Evolutionary conservation across 768 basidiomycete species (phyloP).

Genomic region (Mycena amicta): DNA sequence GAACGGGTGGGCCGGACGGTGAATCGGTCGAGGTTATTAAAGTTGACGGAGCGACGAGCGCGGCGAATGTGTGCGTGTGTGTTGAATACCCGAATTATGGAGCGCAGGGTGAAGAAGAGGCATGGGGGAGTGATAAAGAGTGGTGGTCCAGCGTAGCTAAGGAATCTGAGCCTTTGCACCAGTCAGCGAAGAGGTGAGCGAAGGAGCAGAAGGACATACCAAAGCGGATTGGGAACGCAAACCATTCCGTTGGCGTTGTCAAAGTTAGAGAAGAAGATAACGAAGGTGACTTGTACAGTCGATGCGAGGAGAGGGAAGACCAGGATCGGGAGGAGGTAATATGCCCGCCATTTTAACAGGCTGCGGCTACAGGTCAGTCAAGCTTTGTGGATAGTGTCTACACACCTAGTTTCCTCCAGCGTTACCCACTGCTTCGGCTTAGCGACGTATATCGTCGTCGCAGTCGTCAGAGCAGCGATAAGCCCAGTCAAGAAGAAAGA

Average conservation of each 20-base stretch:
- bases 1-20: constrained; percentile 3
- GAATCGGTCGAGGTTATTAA: constrained; percentile 10
- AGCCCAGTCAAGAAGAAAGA: constrained; percentile 12
- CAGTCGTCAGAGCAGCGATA: constrained; percentile 17
- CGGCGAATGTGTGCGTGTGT: constrained; percentile 20
- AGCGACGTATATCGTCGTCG: constrained; percentile 13
- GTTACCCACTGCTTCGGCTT: constrained; percentile 20
- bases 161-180: constrained; percentile 11
- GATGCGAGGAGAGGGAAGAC: constrained; percentile 22
- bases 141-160: constrained; percentile 13
- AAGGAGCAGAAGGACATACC: not conserved
- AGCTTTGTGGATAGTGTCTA: too few species aligned
- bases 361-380: not conserved
- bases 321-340: constrained; percentile 17
- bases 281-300: constrained; percentile 13
- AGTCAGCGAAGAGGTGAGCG: not conserved
- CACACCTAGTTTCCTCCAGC: constrained; percentile 5
- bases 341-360: constrained; percentile 9
- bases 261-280: constrained; percentile 15
- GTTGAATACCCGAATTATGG: constrained; percentile 6
- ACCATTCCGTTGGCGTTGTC: constrained; percentile 10
- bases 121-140: constrained; percentile 17
- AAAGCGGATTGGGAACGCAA: constrained; percentile 13
- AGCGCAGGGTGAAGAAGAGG: constrained; percentile 8
- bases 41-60: constrained; percentile 16